Base-by-base conservation (phyloP, 225 moss, liverwort and hornwort genomes). In the Asterella californica region DNA sequence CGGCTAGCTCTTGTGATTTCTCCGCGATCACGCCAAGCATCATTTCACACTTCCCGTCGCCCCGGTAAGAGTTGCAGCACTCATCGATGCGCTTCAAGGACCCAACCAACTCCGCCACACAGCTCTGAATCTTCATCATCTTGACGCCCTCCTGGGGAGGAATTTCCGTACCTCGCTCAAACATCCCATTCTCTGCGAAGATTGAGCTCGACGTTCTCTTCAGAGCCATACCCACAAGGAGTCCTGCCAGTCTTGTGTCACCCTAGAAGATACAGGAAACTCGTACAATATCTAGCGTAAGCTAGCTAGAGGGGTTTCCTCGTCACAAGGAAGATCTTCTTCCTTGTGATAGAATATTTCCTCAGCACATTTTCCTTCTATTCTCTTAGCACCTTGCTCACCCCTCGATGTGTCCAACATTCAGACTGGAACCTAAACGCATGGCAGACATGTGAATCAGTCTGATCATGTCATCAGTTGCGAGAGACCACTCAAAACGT, bases 171-270 rank as follows among this genome's bases (percentile, higher is more conserved):
- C 70, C 22, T 24, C 30, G 9, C 70, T 42, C 9, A 24, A 42
- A 22, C 15, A 38, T 5, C 0, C 0, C 22, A 42, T 21, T 38
- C 19, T 45, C 25, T 7, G 21, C 38, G 42, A 71, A 71, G 71
- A 17, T 74, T 32, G 52, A 50, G 21, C 74, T 74, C 17, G 52
- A 29, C 18, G 17, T 30, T 32, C 52, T 74, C 9, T 18, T 50
- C 33, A 53, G 74, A 50, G 50, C 74, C 74, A 74, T 74, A 74
- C 53, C 50, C 30, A 54, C 57, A 19, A 57, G 21, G 21, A 57
- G 57, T 18, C 18, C 24, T 24, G 0, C 21, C 57, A 57, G 57
- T 57, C 57, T 19, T 24, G 4, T 57, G 57, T 24, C 57, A 57
- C 57, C 57, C 24, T 24, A 24, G 57, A 57, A 5, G 57, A 57